phyloP scores from a whole-genome alignment of 2,329 filamentous ascomycete species.

The Camillea tinctor region DNA sequence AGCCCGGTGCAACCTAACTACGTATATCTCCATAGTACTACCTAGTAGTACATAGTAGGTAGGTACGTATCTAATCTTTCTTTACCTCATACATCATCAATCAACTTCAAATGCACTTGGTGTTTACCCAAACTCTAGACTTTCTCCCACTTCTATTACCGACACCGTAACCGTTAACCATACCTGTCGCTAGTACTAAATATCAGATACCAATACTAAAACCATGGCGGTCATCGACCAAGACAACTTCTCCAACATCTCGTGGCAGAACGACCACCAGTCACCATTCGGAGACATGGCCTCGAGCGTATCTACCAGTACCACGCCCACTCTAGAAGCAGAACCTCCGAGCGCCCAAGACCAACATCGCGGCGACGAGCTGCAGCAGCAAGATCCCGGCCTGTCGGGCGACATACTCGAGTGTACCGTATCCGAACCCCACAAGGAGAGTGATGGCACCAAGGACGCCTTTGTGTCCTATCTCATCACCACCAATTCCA shows the following conservation, averaged over 20 bases:
- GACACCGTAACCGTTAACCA: no score
- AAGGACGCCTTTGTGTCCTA: slow-evolving; percentile 98
- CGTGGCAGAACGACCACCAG: slow-evolving; percentile 68
- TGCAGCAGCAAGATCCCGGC: slow-evolving; percentile 49
- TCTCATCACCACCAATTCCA: slow-evolving; percentile 86
- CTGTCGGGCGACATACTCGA: slow-evolving; percentile 74
- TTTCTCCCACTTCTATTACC: no score
- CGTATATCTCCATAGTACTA: no score
- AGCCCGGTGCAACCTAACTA: no score
- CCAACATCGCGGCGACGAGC: slow-evolving; percentile 45
- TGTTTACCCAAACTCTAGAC: no score
- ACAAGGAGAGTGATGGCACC: slow-evolving; percentile 94
- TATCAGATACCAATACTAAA: no score
- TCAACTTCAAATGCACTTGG: no score
- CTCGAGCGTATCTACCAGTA: slow-evolving; percentile 17
- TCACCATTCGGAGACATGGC: slow-evolving; percentile 36
- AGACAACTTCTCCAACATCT: slow-evolving; percentile 79
- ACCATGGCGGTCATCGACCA: slow-evolving; percentile 49
- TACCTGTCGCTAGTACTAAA: no score
- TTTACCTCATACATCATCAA: no score
- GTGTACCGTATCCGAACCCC: slow-evolving; percentile 76
- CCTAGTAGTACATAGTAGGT: no score
- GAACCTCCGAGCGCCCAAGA: slow-evolving; percentile 29
- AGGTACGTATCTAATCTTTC: no score
- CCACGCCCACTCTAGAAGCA: slow-evolving; percentile 25